phyloP scores from a whole-genome alignment of 345 rosid species.

The Hirschfeldia incana region DNA sequence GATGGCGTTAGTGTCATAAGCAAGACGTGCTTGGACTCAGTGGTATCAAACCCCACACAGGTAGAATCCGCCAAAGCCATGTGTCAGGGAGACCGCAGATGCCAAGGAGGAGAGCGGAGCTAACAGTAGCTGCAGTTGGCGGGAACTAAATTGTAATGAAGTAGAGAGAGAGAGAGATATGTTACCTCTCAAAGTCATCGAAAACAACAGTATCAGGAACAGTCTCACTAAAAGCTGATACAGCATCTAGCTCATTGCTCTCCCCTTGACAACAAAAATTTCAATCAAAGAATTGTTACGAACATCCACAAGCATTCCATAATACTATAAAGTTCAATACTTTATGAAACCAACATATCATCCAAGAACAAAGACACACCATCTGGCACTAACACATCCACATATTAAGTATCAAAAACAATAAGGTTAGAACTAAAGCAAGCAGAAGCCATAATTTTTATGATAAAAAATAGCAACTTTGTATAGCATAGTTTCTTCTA shows the following conservation, averaged over 20 bases:
- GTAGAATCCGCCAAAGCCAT: slow-evolving; percentile 90
- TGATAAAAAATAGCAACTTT: slow-evolving; percentile 2
- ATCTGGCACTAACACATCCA: neutral
- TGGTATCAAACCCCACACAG: slow-evolving; percentile 65
- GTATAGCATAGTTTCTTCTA: neutral
- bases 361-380: neutral
- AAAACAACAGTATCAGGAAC: slow-evolving; percentile 93
- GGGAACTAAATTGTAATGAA: slow-evolving; percentile 33
- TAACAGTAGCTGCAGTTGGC: slow-evolving; percentile 94
- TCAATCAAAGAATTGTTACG: neutral
- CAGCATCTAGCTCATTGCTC: slow-evolving; percentile 73
- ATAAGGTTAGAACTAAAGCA: neutral
- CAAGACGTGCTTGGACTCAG: slow-evolving; percentile 76
- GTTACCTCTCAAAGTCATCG: slow-evolving; percentile 85
- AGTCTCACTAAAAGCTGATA: slow-evolving; percentile 82
- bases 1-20: slow-evolving; percentile 88
- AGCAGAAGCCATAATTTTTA: neutral
- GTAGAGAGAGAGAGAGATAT: neutral
- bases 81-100: slow-evolving; percentile 92
- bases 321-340: neutral
- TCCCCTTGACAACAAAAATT: slow-evolving; percentile 40
- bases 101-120: slow-evolving; percentile 91
- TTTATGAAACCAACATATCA: neutral
- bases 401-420: neutral
- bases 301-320: neutral